A percentile compares a stretch with the other conserved stretches of the same genome.
phyloP scores from a whole-genome alignment of 768 basidiomycete genomes.

The Suillus hirtellus region DNA sequence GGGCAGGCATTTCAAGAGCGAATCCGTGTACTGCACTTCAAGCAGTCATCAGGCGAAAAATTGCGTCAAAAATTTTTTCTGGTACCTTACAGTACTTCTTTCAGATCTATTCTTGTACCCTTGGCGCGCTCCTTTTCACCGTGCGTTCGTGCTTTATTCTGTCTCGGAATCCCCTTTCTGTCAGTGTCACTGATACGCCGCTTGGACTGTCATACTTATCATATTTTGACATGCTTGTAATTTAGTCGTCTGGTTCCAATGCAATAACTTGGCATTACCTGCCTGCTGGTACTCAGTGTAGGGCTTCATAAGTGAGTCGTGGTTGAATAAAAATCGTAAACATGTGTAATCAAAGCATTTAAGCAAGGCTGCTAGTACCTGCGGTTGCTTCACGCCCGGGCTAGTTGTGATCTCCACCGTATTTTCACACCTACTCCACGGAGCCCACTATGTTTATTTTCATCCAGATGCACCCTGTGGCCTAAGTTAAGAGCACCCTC shows the following conservation, averaged over 20 bases:
- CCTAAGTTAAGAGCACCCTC: too few relatives aligned
- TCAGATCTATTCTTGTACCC: background rate
- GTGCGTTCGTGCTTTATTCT: background rate
- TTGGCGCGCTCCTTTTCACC: background rate
- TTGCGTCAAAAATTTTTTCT: background rate
- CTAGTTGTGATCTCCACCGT: background rate
- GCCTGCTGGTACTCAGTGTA: background rate
- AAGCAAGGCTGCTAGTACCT: background rate
- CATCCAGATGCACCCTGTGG: background rate
- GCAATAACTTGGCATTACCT: background rate
- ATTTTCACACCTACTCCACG: background rate
- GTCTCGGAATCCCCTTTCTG: background rate
- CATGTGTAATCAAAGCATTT: background rate
- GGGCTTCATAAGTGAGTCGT: background rate
- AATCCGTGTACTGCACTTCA: background rate
- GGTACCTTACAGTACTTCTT: background rate
- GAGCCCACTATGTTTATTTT: background rate
- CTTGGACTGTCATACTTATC: background rate
- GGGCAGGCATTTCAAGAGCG: background rate
- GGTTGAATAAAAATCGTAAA: background rate
- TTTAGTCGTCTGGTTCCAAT: background rate
- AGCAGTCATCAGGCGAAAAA: background rate
- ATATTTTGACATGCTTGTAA: background rate
- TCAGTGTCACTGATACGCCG: background rate
- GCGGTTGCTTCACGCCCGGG: background rate